These are phyloP conservation scores for Cymbidium sinense DNA, from an alignment of 106 monocot species.

Conservation along the genomic window DNA sequence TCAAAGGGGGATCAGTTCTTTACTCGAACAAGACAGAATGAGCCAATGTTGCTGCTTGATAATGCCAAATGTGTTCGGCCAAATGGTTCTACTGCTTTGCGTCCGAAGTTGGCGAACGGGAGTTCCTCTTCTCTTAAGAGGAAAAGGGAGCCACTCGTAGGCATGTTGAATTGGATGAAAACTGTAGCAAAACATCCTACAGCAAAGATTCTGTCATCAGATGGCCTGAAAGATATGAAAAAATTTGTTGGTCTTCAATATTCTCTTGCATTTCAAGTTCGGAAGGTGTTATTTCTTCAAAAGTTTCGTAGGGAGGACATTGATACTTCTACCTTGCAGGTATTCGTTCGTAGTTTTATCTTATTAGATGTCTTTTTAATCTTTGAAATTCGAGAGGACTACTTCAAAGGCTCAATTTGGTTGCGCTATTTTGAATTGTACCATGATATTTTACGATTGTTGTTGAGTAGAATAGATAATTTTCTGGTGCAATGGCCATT, in stretches of 20 bases:
- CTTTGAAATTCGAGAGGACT: neutral
- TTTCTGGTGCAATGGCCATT: neutral
- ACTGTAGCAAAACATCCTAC: conserved; percentile 32
- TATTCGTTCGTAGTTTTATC: conserved; percentile 15
- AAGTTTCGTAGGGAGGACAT: neutral
- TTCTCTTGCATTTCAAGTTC: conserved; percentile 16
- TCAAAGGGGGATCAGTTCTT: conserved; percentile 35
- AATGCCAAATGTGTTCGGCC: conserved; percentile 1
- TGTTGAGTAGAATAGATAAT: neutral
- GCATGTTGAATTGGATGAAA: conserved; percentile 58
- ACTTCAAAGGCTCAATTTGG: neutral
- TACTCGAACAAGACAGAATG: conserved; percentile 16
- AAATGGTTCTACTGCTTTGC: neutral
- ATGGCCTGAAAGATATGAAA: conserved; percentile 13
- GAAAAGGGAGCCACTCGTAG: conserved; percentile 29
- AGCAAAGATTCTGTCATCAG: neutral
- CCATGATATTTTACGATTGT: neutral
- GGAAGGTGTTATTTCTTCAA: conserved; percentile 31
- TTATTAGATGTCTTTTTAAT: neutral
- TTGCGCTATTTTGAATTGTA: neutral
- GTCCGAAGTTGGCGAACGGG: neutral
- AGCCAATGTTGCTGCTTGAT: conserved; percentile 7
- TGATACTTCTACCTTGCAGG: conserved; percentile 20
- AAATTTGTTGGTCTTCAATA: conserved; percentile 12
- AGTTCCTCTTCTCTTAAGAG: conserved; percentile 32